Base-by-base conservation (phyloP, 768 basidiomycete species). In the Leucogyrophana mollusca region DNA sequence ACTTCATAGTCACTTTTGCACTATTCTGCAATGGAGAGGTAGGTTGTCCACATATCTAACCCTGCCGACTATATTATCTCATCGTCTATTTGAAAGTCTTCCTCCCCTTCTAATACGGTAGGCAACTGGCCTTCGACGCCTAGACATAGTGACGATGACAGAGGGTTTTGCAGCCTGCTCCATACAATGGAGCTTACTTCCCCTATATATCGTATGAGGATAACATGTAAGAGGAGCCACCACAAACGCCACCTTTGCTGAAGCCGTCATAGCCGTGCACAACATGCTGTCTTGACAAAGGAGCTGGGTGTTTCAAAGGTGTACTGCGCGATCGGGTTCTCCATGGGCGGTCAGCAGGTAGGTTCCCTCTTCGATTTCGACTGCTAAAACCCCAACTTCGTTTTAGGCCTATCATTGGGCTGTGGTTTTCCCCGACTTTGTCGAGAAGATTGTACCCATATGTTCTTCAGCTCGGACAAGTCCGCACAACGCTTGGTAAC, bases 381-480 rank as follows among this genome's bases (percentile, higher is more conserved):
- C 13, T 30, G 7, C 7, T 30, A 30, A 30, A 37, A 37, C 16
- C n/a, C 18, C 2, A 16, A 35, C 27, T 16, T 24, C 20, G 17
- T 21, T 32, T 27, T 9, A 79, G 76, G 73, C 78, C 0, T 80
- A 79, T 56, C 67, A 82, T 44, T 81, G 77, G 79, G 62, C 79
- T 1, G 71, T 74, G 3, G 61, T 80, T 49, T 79, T 73, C 51
- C 78, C 80, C 0, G 78, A 80, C 34, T 73, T 71, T 32, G 72
- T 82, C 14, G 71, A 79, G 49, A 72, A 65, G 73, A 73, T 55
- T 35, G 47, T 14, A 11, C 47, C 45, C 21, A 68, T 80, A 43
- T 79, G 79, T 51, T 75, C 77, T 24, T 79, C 78, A 5, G 80
- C 77, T 4, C 67, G 73, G 23, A 79, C 78, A 8, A 78, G 74